phyloP scores from a whole-genome alignment of 257 asterid species.

The Solanum pinnatisectum region DNA sequence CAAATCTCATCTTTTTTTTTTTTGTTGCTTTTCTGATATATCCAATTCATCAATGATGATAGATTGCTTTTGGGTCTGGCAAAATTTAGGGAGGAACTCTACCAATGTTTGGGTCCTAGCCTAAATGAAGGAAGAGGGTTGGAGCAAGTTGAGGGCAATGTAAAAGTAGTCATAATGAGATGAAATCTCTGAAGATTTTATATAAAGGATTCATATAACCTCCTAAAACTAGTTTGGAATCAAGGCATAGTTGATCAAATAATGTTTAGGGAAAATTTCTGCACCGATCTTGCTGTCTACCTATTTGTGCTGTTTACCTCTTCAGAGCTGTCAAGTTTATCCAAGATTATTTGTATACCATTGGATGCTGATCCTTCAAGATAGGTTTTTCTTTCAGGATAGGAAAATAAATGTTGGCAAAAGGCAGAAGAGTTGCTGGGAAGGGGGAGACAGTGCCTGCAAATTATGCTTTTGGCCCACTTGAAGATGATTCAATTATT shows the following conservation, averaged over 20 bases:
- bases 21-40: background rate
- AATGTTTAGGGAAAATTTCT: background rate
- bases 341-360: background rate
- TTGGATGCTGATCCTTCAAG: background rate
- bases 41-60: background rate
- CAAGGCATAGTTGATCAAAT: background rate
- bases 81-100: background rate
- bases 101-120: background rate
- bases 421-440: conserved; percentile 57
- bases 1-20: background rate
- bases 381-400: conserved; percentile 15
- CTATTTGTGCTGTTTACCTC: background rate
- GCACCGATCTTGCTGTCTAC: background rate
- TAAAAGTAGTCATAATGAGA: background rate
- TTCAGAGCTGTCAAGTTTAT: background rate
- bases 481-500: conserved; percentile 82
- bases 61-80: background rate
- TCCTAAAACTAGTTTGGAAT: background rate
- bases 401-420: conserved; percentile 47
- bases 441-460: conserved; percentile 62
- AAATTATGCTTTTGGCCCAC: conserved; percentile 89
- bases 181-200: background rate
- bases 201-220: background rate
- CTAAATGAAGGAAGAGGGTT: background rate
- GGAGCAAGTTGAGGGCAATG: background rate